A percentile compares a stretch with the other conserved stretches of the same genome.
Evolutionary conservation across 306 rosid species (phyloP).

Genomic region (Cucumis sativus): DNA sequence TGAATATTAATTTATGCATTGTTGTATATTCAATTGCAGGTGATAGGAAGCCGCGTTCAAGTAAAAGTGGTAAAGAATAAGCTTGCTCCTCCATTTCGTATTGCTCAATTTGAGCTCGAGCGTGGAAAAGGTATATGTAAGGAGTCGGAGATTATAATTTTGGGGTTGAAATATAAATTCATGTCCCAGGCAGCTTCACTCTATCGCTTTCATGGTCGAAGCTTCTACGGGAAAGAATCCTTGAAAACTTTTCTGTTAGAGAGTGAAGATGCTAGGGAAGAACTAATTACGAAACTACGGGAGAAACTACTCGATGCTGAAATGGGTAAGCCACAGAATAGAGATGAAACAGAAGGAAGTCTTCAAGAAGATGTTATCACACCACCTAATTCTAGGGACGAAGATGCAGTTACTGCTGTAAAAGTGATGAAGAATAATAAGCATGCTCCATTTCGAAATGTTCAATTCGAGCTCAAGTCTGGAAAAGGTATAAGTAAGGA

Average conservation of each 20-base stretch:
- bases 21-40: conserved; percentile 26
- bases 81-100: conserved; percentile 85
- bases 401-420: conserved; percentile 34
- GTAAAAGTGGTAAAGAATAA: conserved; percentile 95
- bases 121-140: conserved; percentile 79
- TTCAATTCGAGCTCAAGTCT: conserved; percentile 76
- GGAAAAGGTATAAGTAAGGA: conserved; percentile 70
- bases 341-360: conserved; percentile 18
- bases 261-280: conserved; percentile 36
- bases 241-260: conserved; percentile 46
- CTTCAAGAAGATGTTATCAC: conserved; percentile 26
- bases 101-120: conserved; percentile 73
- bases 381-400: conserved; percentile 50
- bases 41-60: conserved; percentile 59
- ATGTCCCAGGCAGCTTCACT: conserved; percentile 34
- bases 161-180: conserved; percentile 53
- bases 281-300: conserved; percentile 41
- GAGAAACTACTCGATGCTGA: conserved; percentile 40
- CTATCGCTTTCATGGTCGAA: conserved; percentile 32
- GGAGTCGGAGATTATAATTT: conserved; percentile 47
- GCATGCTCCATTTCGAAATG: conserved; percentile 75
- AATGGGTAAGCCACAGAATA: conserved; percentile 14
- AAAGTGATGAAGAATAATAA: conserved; percentile 96
- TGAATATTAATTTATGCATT: background rate
- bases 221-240: conserved; percentile 54